Evolutionary conservation across 768 basidiomycete species (phyloP), one percentile per base, ranked within the genome.

Genomic region (Leccinum fibrillosum): DNA sequence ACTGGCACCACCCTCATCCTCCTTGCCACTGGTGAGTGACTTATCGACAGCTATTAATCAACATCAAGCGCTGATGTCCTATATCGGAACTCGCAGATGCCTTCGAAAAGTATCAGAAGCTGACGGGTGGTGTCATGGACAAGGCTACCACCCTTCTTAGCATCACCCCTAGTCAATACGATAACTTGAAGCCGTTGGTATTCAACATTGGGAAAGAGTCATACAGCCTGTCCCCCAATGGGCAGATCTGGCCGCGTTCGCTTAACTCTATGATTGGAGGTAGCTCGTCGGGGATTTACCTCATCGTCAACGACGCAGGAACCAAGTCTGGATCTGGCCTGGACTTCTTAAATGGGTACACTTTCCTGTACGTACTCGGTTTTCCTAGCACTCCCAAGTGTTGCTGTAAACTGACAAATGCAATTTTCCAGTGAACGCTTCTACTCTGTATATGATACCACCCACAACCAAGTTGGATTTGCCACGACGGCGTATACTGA

Each of bases 391-490:
- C 23, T 57, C 34, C 13, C 7, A 9, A 10, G 32, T 28, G 30
- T 21, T 52, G 28, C 11, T 26, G 15, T 52, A 37, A 15, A 9
- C 55, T 58, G 19, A 57, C 15, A 9, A 17, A 45, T 26, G 11
- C 11, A 8, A 9, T 12, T 25, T 39, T 48, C 13, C 21, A 69
- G 71, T 4, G 72, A 81, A 62, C 75, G 80, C 26, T 80, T 70
- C 69, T 80, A 80, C 60, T 71, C 71, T 54, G 67, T 80, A 13
- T 80, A 64, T 59, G 78, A 81, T 60, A 72, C 75, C 21, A 62
- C 62, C 17, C 77, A 79, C 60, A 52, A 49, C 21, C 74, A 56
- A 8, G 66, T 80, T 17, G 80, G 80, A 12, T 70, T 82, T 50
- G 80, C 80, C 1, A 67, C 49, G 37, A 78, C 78, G 0, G 0